Evolutionary conservation across 2,329 filamentous ascomycete genomes (phyloP), one percentile per base, ranked within the genome.

Genomic region (Pezicula rhizophila): DNA sequence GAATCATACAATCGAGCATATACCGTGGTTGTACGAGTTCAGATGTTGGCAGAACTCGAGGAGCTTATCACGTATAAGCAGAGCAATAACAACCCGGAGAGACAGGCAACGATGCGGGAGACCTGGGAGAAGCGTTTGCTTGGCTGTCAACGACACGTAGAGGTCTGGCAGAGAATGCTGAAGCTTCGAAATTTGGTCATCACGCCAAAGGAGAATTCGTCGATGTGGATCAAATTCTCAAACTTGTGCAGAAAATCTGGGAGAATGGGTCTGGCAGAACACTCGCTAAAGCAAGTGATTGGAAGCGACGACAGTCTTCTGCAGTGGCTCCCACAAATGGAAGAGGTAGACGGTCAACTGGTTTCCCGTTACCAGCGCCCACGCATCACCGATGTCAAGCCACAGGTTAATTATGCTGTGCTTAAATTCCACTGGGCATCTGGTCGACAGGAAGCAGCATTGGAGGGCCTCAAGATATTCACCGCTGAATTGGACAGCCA

Each of bases 181-280:
- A 93, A 96, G 64, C 84, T 99, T 28, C 84, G 93, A 52, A 88
- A 90, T 17, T 76, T 99, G 45, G 93, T 99, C 51, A 92, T 97
- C 52, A 85, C 85, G 1, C 92, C 95, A 0, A 82, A 82, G 31
- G 91, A 99, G 66, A 96, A 96, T 62, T 89, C 95, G 75, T 88
- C 95, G 61, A 99, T 99, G 90, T 96, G 91, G 84, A 97, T 99
- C 74, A 99, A 99, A 66, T 99, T 96, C 66, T 89, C 93, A 61
- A 99, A 97, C 61, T 80, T 99, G 5, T 99, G 95, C 68, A 87
- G 95, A 61, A 99, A 99, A 68, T 96, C 92, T 40, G 87, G 89
- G 50, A 86, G 93, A 26, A 91, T 92, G 77, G 92, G 93, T 8
- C 79, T 99, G 43, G 93, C 93, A 1, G 93, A 99, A 70, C 95